These are phyloP conservation scores for Entelexis paramagnoliae DNA, from an alignment of 1,139 yeast genomes.

Conservation along the genomic window DNA sequence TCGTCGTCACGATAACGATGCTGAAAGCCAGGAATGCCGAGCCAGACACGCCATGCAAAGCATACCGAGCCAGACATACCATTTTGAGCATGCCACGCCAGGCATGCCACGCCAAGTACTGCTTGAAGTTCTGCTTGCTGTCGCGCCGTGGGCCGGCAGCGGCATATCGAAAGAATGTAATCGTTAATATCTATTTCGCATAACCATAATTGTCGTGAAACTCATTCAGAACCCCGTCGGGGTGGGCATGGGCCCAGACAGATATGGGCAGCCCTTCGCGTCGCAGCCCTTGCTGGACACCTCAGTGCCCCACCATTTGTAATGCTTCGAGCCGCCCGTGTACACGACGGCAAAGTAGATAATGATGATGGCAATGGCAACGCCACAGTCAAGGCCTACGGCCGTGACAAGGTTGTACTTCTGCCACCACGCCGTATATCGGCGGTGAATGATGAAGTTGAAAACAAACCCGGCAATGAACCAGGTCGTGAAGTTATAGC, in stretches of 20 bases:
- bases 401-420: conserved; percentile 20
- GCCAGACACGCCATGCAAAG: too few relatives aligned
- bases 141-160: too few relatives aligned
- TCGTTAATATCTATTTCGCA: too few relatives aligned
- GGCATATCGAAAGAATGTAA: too few relatives aligned
- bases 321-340: conserved; percentile 18
- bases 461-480: conserved; percentile 17
- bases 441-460: conserved; percentile 15
- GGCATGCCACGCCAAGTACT: too few relatives aligned
- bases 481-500: conserved; percentile 20
- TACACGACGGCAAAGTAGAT: conserved; percentile 19
- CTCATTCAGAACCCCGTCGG: conserved; percentile 41
- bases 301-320: conserved; percentile 20
- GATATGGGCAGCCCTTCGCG: conserved; percentile 17
- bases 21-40: too few relatives aligned
- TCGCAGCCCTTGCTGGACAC: conserved; percentile 17
- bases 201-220: neutral
- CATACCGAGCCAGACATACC: too few relatives aligned
- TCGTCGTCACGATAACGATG: too few relatives aligned
- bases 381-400: conserved; percentile 18
- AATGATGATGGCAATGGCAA: conserved; percentile 17
- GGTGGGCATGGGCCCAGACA: conserved; percentile 15
- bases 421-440: conserved; percentile 20
- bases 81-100: too few relatives aligned
- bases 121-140: too few relatives aligned